phyloP scores from a whole-genome alignment of 2,329 filamentous ascomycete species.

The Colletotrichum phormii region DNA sequence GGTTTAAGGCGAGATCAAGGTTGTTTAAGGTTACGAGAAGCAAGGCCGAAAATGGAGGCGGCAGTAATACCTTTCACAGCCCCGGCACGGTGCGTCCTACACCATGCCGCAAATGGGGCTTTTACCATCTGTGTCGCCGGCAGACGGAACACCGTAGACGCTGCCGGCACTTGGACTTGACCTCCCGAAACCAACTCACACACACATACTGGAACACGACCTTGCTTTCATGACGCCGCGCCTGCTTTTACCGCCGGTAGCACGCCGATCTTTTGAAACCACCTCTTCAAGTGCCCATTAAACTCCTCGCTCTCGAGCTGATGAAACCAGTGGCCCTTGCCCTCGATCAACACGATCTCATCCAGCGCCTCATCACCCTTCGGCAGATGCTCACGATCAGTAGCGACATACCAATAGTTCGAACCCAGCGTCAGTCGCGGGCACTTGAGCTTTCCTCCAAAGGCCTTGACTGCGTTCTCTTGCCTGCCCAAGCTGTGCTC shows the following conservation, averaged over 20 bases:
- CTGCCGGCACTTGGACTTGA: background rate
- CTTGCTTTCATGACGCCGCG: background rate
- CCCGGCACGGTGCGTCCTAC: background rate
- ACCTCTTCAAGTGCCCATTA: conserved; percentile 13
- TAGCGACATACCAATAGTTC: conserved; percentile 14
- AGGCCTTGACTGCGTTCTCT: conserved; percentile 17
- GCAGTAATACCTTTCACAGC: background rate
- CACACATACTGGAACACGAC: no score
- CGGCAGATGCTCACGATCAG: conserved; percentile 23
- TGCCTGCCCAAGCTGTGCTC: conserved; percentile 6
- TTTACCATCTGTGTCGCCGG: background rate
- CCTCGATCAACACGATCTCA: conserved; percentile 24
- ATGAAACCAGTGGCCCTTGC: conserved; percentile 28
- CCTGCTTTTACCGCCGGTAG: background rate
- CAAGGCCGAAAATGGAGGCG: background rate
- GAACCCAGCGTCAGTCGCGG: conserved; percentile 18
- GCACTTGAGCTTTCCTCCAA: conserved; percentile 12
- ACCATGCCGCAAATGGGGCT: background rate
- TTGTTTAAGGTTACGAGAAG: background rate
- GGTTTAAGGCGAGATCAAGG: background rate
- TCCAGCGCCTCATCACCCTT: conserved; percentile 21
- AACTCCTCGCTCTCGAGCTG: conserved; percentile 23
- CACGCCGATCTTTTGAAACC: conserved; percentile 1
- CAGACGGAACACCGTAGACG: background rate
- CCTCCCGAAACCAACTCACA: background rate